Conservation (phyloP, 2,329 filamentous ascomycete species). For the Colletotrichum lupini region DNA sequence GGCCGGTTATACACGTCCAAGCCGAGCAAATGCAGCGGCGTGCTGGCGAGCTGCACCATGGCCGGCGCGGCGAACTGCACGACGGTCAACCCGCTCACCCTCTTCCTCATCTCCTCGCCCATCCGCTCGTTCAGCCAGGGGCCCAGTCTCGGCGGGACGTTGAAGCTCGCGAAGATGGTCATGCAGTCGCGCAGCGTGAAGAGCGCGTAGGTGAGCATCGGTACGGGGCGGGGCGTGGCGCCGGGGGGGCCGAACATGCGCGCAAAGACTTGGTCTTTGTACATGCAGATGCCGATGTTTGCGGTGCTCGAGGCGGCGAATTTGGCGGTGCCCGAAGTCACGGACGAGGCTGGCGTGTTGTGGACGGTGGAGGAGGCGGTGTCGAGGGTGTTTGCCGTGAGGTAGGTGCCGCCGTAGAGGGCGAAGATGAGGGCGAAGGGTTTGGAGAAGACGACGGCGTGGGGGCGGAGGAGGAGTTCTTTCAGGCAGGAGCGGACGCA, state of each 20-base stretch:
- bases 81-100: slow-evolving; percentile 65
- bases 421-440: slow-evolving; percentile 77
- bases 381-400: slow-evolving; percentile 89
- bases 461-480: slow-evolving; percentile 69
- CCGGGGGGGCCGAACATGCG: slow-evolving; percentile 79
- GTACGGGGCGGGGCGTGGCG: slow-evolving; percentile 66
- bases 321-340: slow-evolving; percentile 81
- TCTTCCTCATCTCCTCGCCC: slow-evolving; percentile 61
- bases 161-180: slow-evolving; percentile 93
- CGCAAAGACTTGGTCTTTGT: slow-evolving; percentile 90
- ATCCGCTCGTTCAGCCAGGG: slow-evolving; percentile 71
- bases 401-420: slow-evolving; percentile 89
- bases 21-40: slow-evolving; percentile 86
- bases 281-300: slow-evolving; percentile 87
- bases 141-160: slow-evolving; percentile 83
- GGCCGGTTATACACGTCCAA: slow-evolving; percentile 86
- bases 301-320: slow-evolving; percentile 84
- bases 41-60: slow-evolving; percentile 80
- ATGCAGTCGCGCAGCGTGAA: slow-evolving; percentile 87
- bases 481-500: slow-evolving; percentile 70
- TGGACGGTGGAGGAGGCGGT: slow-evolving; percentile 76
- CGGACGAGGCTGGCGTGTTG: slow-evolving; percentile 65
- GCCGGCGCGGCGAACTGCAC: slow-evolving; percentile 88
- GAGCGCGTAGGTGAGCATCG: slow-evolving; percentile 77
- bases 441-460: slow-evolving; percentile 69